A percentile compares a stretch with the other conserved stretches of the same genome.
Conservation (phyloP, 306 rosid genomes). For the Morella rubra region DNA sequence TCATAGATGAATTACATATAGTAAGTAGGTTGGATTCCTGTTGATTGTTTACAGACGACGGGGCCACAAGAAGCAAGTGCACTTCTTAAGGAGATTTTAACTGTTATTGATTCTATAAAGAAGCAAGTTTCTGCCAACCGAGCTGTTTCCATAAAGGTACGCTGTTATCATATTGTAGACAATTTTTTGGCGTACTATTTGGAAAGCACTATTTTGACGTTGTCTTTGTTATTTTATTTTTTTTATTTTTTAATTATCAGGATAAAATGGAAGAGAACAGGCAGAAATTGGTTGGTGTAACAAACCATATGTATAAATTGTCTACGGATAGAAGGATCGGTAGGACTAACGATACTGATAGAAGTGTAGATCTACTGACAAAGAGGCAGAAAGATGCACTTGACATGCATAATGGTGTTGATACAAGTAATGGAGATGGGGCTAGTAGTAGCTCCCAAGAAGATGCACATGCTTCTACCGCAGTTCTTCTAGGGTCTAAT, state of each 20-base stretch:
- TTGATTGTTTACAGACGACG: constrained; percentile 38
- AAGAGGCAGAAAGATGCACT: constrained; percentile 86
- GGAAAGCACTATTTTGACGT: constrained; percentile 10
- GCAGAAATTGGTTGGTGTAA: constrained; percentile 61
- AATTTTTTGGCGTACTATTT: constrained; percentile 18
- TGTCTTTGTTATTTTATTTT: neutral
- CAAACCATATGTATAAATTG: constrained; percentile 51
- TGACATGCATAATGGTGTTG: constrained; percentile 78
- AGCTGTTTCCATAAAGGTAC: constrained; percentile 60
- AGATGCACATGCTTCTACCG: constrained; percentile 71
- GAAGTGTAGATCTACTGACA: constrained; percentile 58
- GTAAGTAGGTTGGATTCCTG: constrained; percentile 10
- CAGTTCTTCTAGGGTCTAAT: constrained; percentile 94
- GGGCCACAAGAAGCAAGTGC: constrained; percentile 37
- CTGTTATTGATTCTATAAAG: constrained; percentile 73
- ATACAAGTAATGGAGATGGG: constrained; percentile 53
- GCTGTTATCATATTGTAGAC: constrained; percentile 12
- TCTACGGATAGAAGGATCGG: constrained; percentile 58
- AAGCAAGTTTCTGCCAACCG: constrained; percentile 68
- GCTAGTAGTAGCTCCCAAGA: constrained; percentile 65
- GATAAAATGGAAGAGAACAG: constrained; percentile 78
- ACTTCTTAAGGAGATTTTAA: constrained; percentile 50
- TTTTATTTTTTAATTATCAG: constrained; percentile 44
- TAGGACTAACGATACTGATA: constrained; percentile 30
- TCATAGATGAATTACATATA: neutral